Evolutionary conservation across 1,284 basidiomycete genomes (phyloP).

Genomic region (Leccinum insolens): DNA sequence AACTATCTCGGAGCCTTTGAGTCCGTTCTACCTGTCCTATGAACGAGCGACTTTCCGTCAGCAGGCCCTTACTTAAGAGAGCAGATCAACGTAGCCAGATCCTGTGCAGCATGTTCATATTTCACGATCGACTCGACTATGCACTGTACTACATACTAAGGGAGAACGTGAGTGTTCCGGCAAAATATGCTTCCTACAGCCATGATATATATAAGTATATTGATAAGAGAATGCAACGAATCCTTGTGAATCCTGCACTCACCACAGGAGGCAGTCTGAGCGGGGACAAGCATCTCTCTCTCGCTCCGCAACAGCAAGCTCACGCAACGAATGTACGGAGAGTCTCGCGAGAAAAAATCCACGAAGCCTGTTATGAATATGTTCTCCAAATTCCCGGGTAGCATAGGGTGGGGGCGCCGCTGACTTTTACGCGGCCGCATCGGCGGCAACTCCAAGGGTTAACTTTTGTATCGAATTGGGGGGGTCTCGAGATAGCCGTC

Average conservation of each 20-base stretch:
- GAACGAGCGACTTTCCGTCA: neutral
- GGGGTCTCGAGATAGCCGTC: neutral
- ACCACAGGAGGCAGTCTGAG: neutral
- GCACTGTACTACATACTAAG: too few species aligned
- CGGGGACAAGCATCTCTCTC: neutral
- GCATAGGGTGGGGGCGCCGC: neutral
- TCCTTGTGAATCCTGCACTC: neutral
- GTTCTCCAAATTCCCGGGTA: neutral
- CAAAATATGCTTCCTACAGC: too few species aligned
- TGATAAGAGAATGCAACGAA: neutral
- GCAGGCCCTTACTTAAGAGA: neutral
- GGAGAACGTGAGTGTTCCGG: too few species aligned
- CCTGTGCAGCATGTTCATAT: too few species aligned
- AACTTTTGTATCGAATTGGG: neutral
- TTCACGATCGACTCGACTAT: too few species aligned
- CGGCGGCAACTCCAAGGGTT: neutral
- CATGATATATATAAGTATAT: too few species aligned
- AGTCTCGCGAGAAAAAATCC: too few species aligned
- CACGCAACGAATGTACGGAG: too few species aligned
- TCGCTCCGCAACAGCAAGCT: too few species aligned
- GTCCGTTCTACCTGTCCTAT: neutral
- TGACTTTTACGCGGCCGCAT: neutral
- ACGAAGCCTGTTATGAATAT: neutral
- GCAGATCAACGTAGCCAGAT: neutral
- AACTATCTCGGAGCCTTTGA: neutral